Percentiles rank a stretch among this genome's conserved stretches.
Conservation (phyloP, 768 basidiomycete species). For the Pleurotus djamor region DNA sequence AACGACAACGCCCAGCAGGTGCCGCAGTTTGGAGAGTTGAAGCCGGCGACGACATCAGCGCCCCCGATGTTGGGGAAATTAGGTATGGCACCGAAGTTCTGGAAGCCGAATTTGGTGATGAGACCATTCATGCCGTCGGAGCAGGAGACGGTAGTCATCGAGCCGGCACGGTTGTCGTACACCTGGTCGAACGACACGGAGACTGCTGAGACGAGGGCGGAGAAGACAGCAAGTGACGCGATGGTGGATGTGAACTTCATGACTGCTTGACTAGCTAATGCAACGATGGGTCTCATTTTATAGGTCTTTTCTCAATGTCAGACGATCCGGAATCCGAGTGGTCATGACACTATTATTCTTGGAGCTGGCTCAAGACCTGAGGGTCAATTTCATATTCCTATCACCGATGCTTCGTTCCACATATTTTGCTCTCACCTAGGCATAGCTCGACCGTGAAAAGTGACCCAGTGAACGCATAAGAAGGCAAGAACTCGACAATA, state of each 20-base stretch:
- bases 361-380: background rate
- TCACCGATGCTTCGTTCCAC: background rate
- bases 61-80: conserved; percentile 62
- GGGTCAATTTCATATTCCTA: background rate
- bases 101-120: conserved; percentile 35
- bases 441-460: background rate
- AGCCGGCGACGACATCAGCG: conserved; percentile 45
- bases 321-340: background rate
- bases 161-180: conserved; percentile 43
- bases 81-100: conserved; percentile 50
- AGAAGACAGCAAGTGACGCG: conserved; percentile 14
- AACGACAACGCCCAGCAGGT: conserved; percentile 61
- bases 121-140: conserved; percentile 53
- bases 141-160: conserved; percentile 41
- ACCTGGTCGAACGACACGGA: conserved; percentile 38
- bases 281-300: too few species aligned
- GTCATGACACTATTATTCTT: background rate
- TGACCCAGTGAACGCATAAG: background rate
- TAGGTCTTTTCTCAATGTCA: too few species aligned
- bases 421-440: background rate
- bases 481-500: background rate
- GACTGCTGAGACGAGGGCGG: conserved; percentile 21
- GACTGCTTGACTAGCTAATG: background rate
- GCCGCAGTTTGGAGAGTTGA: conserved; percentile 52
- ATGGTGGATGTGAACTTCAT: conserved; percentile 16